phyloP scores from a whole-genome alignment of 495 filamentous ascomycete genomes.

The Trichoderma erinaceum region DNA sequence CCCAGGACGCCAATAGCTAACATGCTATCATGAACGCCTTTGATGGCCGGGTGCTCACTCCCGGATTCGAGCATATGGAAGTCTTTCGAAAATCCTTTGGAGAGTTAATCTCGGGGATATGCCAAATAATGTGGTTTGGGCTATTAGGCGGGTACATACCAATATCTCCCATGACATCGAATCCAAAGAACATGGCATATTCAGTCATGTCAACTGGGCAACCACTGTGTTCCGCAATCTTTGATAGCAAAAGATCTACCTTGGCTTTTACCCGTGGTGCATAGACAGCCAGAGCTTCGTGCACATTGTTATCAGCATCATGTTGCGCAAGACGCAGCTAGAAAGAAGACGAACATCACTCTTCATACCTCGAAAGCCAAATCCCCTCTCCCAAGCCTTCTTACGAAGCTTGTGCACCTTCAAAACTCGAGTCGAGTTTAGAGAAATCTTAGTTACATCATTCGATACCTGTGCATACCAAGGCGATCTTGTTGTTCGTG shows the following conservation, averaged over 20 bases:
- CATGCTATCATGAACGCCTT: constrained; percentile 29
- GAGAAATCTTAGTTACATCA: constrained; percentile 23
- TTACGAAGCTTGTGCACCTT: constrained; percentile 27
- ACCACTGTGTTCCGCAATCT: constrained; percentile 19
- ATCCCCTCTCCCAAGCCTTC: constrained; percentile 30
- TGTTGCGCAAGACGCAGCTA: neutral
- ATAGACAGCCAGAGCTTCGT: constrained; percentile 25
- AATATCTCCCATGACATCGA: constrained; percentile 26
- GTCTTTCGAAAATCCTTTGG: constrained; percentile 21
- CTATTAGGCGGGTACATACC: constrained; percentile 10
- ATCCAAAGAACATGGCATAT: constrained; percentile 28
- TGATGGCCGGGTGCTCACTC: constrained; percentile 26
- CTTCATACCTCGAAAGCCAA: constrained; percentile 27
- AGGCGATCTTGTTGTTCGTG: constrained; percentile 29
- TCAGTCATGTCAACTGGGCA: constrained; percentile 25
- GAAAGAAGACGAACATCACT: neutral
- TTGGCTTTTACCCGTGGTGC: constrained; percentile 24
- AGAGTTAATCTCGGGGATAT: neutral
- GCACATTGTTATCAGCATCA: neutral
- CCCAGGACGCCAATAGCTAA: constrained; percentile 26
- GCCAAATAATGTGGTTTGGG: neutral
- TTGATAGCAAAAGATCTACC: constrained; percentile 24
- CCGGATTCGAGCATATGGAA: constrained; percentile 36
- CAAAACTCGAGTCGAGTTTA: constrained; percentile 25
- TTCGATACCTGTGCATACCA: constrained; percentile 31